These are phyloP conservation scores for Cercospora zeina DNA, from an alignment of 2,329 filamentous ascomycete genomes.

Conservation along the genomic window DNA sequence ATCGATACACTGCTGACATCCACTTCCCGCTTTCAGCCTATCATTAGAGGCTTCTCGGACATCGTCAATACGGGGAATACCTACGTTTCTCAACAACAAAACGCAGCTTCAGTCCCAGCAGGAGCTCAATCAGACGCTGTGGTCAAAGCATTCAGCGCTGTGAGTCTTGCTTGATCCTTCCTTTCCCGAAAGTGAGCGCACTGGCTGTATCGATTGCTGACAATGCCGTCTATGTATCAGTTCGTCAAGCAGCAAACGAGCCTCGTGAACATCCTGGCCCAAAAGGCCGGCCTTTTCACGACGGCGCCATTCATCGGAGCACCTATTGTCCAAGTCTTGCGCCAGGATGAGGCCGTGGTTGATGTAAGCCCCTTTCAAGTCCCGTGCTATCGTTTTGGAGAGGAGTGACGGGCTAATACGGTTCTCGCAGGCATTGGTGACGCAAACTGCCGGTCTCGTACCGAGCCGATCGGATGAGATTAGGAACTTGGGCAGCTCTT, in stretches of 20 bases:
- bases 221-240: not conserved
- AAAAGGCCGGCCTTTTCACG: not conserved
- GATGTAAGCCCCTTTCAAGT: not conserved
- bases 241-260: not conserved
- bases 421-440: too few relatives aligned
- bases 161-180: too few relatives aligned
- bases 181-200: too few relatives aligned
- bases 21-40: not conserved
- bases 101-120: not conserved
- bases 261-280: not conserved
- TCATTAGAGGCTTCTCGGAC: not conserved
- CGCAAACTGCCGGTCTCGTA: not conserved
- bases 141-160: not conserved
- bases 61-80: not conserved
- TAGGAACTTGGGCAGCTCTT: not conserved
- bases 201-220: too few relatives aligned
- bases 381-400: too few relatives aligned
- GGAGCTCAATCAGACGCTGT: not conserved
- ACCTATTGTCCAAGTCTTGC: not conserved
- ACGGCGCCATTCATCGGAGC: not conserved
- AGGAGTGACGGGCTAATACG: too few relatives aligned
- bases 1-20: too few relatives aligned
- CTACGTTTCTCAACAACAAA: not conserved
- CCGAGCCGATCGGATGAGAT: not conserved
- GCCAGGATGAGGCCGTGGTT: not conserved